These are phyloP conservation scores for Boletus edulis DNA, from an alignment of 768 basidiomycete species.

Conservation along the genomic window DNA sequence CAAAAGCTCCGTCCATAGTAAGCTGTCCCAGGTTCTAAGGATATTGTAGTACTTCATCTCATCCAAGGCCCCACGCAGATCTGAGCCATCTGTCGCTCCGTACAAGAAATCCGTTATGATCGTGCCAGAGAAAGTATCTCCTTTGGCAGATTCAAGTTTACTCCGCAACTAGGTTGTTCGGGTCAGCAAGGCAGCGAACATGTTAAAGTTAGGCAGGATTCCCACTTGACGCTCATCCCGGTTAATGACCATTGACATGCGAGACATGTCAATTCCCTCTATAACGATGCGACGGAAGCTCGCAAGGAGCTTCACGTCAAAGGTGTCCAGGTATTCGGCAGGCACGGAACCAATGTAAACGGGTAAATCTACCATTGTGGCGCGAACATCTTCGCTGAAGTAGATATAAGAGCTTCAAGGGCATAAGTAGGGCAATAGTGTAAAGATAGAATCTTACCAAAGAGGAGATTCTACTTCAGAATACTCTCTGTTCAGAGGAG, in stretches of 20 bases:
- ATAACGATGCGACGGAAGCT: constrained; percentile 68
- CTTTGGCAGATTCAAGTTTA: constrained; percentile 78
- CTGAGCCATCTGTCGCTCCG: constrained; percentile 77
- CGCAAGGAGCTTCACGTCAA: constrained; percentile 63
- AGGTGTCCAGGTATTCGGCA: constrained; percentile 67
- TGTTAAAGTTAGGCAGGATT: neutral
- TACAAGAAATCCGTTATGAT: constrained; percentile 87
- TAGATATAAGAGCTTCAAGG: constrained; percentile 73
- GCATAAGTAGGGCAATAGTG: constrained; percentile 12
- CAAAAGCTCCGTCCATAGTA: constrained; percentile 77
- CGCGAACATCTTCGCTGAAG: constrained; percentile 74
- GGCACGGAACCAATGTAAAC: constrained; percentile 86
- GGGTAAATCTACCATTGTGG: constrained; percentile 68
- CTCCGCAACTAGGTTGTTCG: constrained; percentile 63
- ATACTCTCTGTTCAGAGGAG: constrained; percentile 87
- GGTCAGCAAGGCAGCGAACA: constrained; percentile 1
- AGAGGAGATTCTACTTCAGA: constrained; percentile 88
- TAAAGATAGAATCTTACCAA: constrained; percentile 50
- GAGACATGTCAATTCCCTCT: constrained; percentile 84
- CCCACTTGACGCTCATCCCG: constrained; percentile 84
- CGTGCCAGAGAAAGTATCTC: constrained; percentile 71
- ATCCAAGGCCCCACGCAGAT: constrained; percentile 69
- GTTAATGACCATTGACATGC: constrained; percentile 84
- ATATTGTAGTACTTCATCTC: constrained; percentile 71
- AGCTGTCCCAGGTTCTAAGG: constrained; percentile 67